Percentiles rank a stretch among this genome's conserved stretches.
These are phyloP conservation scores for Dichomitus squalens DNA, from an alignment of 1,284 basidiomycete genomes.

Conservation along the genomic window DNA sequence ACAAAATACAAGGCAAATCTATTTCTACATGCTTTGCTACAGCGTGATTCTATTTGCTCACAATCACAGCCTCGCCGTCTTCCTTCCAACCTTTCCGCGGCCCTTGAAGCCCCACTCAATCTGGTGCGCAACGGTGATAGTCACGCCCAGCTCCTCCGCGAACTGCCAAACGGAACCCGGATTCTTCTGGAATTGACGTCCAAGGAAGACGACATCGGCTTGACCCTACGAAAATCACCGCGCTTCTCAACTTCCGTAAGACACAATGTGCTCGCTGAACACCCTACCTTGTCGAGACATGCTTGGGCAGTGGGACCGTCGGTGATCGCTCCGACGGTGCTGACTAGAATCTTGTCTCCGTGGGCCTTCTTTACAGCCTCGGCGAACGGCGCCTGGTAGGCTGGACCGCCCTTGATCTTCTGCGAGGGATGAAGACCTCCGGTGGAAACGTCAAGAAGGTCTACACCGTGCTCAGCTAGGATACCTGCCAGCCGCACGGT, in stretches of 20 bases:
- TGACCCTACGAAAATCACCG: constrained; percentile 31
- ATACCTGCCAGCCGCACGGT: constrained; percentile 49
- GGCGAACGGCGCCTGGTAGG: constrained; percentile 54
- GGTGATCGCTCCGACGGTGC: constrained; percentile 66
- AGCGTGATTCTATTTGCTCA: too few species aligned
- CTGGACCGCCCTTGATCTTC: constrained; percentile 34
- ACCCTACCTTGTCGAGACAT: constrained; percentile 48
- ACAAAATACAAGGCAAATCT: too few species aligned
- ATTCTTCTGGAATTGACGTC: constrained; percentile 60
- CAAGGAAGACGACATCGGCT: constrained; percentile 49
- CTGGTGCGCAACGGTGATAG: constrained; percentile 47
- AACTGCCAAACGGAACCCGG: constrained; percentile 53
- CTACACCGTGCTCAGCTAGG: constrained; percentile 56
- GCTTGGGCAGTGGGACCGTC: constrained; percentile 59
- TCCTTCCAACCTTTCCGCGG: constrained; percentile 20
- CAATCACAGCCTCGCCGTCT: constrained; percentile 2
- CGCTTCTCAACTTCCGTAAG: not conserved
- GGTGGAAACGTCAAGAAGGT: constrained; percentile 58
- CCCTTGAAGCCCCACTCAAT: constrained; percentile 52
- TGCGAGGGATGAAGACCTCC: constrained; percentile 49
- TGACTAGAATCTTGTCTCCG: constrained; percentile 46
- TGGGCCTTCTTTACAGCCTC: constrained; percentile 49
- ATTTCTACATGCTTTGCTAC: too few species aligned
- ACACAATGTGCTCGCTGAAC: not conserved
- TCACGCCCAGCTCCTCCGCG: constrained; percentile 53